phyloP scores from a whole-genome alignment of 306 rosid species.

The Pyrus communis region DNA sequence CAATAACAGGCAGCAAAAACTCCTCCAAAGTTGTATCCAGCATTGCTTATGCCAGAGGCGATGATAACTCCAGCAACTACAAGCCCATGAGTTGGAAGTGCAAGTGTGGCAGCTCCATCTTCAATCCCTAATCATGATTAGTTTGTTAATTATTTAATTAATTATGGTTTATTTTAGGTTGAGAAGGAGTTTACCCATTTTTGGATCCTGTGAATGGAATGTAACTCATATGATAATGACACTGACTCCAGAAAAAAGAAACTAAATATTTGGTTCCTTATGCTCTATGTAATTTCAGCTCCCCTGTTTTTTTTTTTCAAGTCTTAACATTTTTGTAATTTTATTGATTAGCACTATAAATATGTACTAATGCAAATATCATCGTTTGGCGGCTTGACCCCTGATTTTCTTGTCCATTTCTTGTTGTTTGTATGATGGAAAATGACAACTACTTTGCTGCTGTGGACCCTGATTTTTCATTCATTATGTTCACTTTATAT shows the following conservation, averaged over 20 bases:
- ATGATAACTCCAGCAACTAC: slow-evolving; percentile 58
- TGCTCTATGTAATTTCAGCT: neutral
- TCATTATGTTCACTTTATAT: no score
- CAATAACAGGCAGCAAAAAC: slow-evolving; percentile 32
- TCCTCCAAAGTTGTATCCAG: slow-evolving; percentile 30
- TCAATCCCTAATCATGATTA: slow-evolving; percentile 45
- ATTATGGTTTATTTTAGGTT: neutral
- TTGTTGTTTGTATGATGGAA: neutral
- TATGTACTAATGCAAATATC: neutral
- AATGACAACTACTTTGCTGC: neutral
- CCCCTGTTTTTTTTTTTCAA: neutral
- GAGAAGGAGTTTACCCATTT: slow-evolving; percentile 8
- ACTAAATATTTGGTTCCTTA: neutral
- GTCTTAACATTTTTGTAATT: neutral
- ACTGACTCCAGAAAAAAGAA: neutral
- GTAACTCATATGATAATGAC: neutral
- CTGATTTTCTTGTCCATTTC: neutral
- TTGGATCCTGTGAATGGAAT: slow-evolving; percentile 20
- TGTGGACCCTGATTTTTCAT: no score
- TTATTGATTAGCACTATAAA: neutral
- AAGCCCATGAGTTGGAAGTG: slow-evolving; percentile 98
- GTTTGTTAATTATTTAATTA: neutral
- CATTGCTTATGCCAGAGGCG: slow-evolving; percentile 38
- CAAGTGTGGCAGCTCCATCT: slow-evolving; percentile 78
- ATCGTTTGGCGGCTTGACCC: neutral